Evolutionary conservation across 805 yeast species (phyloP).

Genomic region (Saccharomycopsis capsularis): DNA sequence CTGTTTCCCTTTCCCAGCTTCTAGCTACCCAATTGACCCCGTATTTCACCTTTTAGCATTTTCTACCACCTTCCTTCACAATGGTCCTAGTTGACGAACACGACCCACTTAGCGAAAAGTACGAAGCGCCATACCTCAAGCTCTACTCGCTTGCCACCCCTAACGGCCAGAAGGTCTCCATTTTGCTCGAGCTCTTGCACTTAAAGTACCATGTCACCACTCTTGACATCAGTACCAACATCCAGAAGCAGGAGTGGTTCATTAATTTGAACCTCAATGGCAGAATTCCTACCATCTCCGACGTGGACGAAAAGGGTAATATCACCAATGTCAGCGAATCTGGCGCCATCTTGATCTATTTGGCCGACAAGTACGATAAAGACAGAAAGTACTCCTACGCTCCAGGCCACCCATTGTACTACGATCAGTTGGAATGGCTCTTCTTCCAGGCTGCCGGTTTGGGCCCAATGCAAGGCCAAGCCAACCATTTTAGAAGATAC

Average conservation of each 20-base stretch:
- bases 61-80: too few relatives aligned
- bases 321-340: constrained; percentile 45
- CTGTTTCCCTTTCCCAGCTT: too few relatives aligned
- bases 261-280: constrained; percentile 56
- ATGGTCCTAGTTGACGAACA: constrained; percentile 13
- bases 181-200: constrained; percentile 30
- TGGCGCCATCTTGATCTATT: constrained; percentile 53
- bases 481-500: constrained; percentile 37
- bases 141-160: constrained; percentile 39
- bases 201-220: constrained; percentile 30
- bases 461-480: constrained; percentile 62
- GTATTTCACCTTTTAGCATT: too few relatives aligned
- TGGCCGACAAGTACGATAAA: constrained; percentile 54
- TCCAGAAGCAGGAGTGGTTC: constrained; percentile 53
- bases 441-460: constrained; percentile 52
- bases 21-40: too few relatives aligned
- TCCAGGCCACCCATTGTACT: constrained; percentile 38
- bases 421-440: constrained; percentile 46
- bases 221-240: constrained; percentile 37
- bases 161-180: constrained; percentile 36
- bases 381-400: constrained; percentile 37
- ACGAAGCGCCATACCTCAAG: constrained; percentile 24
- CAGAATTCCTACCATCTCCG: constrained; percentile 49
- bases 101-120: constrained; percentile 6
- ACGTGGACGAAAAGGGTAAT: constrained; percentile 34